phyloP scores from a whole-genome alignment of 352 stramenopile species.

The Phytophthora aleatoria region DNA sequence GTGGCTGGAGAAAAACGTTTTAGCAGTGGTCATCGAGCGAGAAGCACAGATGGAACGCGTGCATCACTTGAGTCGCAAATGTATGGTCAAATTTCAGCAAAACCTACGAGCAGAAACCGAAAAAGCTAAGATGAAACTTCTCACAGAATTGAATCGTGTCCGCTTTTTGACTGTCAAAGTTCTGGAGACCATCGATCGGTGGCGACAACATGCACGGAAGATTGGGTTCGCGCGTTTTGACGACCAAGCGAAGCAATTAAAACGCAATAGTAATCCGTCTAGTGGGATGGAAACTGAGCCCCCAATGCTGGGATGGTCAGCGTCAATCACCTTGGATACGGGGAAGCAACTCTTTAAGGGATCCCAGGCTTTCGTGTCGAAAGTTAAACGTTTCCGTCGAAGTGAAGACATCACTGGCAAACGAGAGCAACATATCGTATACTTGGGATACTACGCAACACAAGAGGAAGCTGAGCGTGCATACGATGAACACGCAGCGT shows the following conservation, averaged over 20 bases:
- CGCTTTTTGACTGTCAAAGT: slow-evolving; percentile 75
- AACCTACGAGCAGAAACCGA: slow-evolving; percentile 56
- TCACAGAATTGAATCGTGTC: slow-evolving; percentile 57
- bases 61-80: slow-evolving; percentile 45
- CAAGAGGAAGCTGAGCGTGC: slow-evolving; percentile 69
- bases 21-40: slow-evolving; percentile 61
- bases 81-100: slow-evolving; percentile 71
- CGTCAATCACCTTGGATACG: slow-evolving; percentile 70
- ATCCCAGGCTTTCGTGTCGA: slow-evolving; percentile 72
- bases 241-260: background rate
- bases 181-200: slow-evolving; percentile 66
- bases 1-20: slow-evolving; percentile 63
- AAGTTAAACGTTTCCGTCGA: slow-evolving; percentile 74
- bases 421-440: slow-evolving; percentile 65
- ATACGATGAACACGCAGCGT: slow-evolving; percentile 67
- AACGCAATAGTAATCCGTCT: background rate
- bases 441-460: slow-evolving; percentile 72
- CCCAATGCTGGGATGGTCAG: slow-evolving; percentile 61
- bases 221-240: slow-evolving; percentile 59
- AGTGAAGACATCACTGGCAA: slow-evolving; percentile 57
- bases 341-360: slow-evolving; percentile 70
- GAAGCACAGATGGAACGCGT: slow-evolving; percentile 60
- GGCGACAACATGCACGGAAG: slow-evolving; percentile 56
- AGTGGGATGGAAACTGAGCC: slow-evolving; percentile 18
- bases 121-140: slow-evolving; percentile 37